Evolutionary conservation across 176 grass and related monocot species (phyloP), one percentile per base, ranked within the genome.

Genomic region (Eleusine indica): DNA sequence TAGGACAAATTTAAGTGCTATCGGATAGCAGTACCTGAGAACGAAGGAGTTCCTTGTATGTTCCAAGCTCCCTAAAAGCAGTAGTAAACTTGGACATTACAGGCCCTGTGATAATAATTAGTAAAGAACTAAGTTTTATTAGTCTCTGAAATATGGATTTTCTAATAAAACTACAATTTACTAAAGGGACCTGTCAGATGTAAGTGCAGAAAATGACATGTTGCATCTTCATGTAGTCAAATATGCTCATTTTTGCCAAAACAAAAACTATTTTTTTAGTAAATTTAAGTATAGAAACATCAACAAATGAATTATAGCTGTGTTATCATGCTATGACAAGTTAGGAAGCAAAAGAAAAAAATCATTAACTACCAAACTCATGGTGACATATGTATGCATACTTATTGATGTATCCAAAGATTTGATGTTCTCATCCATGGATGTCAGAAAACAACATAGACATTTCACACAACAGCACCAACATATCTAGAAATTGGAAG

Each of bases 11-110:
- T 64, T 21, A 44, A 5, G 66, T 66, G 46, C 0, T 66, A 44
- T 60, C 60, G 11, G 30, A 85, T 74, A 61, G 51, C 30, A 61
- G 13, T 88, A 95, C 96, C 89, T 98, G 96, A 88, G 96, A 93
- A 65, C 91, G 96, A 91, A 98, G 89, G 63, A 94, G 85, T 83
- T 94, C 93, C 58, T 94, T 94, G 79, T 94, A 92, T 83, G 87
- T 90, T 57, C 89, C 93, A 51, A 92, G 87, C 83, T 92, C 93
- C 75, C 90, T 89, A 87, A 92, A 92, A 80, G 87, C 87, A 82
- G 87, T 89, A 63, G 87, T 89, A 72, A 92, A 92, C 80, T 92
- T 92, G 71, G 91, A 92, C 90, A 92, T 89, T 77, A 92, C 91
- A 16, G 87, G 87, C 21, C 87, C 87, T 92, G 69, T 42, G 70